A percentile compares a stretch with the other conserved stretches of the same genome.
Conservation (phyloP, 1,284 basidiomycete species). For the Termitomyces sp. region DNA sequence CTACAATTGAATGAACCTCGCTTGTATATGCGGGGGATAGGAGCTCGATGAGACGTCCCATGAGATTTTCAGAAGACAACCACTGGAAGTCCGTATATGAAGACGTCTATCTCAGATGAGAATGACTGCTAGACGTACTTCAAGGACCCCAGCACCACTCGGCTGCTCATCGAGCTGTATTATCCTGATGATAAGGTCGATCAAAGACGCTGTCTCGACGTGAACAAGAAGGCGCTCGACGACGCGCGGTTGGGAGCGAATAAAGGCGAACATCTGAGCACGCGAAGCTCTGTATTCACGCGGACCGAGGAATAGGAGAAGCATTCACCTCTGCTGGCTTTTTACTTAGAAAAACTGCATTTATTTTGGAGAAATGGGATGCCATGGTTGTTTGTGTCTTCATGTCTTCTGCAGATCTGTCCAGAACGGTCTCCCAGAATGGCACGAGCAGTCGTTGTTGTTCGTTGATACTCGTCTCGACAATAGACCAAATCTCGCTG, state of each 20-base stretch:
- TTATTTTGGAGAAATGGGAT: conserved; percentile 86
- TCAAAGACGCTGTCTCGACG: conserved; percentile 87
- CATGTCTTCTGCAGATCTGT: conserved; percentile 74
- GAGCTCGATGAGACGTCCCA: conserved; percentile 77
- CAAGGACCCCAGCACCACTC: conserved; percentile 79
- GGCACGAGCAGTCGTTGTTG: conserved; percentile 67
- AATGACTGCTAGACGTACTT: conserved; percentile 52
- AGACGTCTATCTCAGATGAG: conserved; percentile 21
- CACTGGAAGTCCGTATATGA: conserved; percentile 50
- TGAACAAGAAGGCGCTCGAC: conserved; percentile 83
- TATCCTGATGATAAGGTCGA: conserved; percentile 89
- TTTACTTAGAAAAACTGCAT: conserved; percentile 80
- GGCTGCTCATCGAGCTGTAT: conserved; percentile 89
- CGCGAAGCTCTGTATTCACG: conserved; percentile 24
- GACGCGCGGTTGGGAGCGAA: conserved; percentile 78
- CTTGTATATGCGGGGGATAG: conserved; percentile 77
- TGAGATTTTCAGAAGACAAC: conserved; percentile 83
- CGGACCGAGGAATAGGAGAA: conserved; percentile 20
- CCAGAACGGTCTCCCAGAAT: conserved; percentile 93
- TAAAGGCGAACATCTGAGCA: conserved; percentile 86
- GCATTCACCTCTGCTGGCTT: conserved; percentile 81
- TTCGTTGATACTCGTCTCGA: conserved; percentile 82
- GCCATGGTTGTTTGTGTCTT: conserved; percentile 71
- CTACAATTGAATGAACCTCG: conserved; percentile 82
- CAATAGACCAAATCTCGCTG: conserved; percentile 92